Evolutionary conservation across 306 rosid species (phyloP), one percentile per base, ranked within the genome.

Genomic region (Rosa persica): DNA sequence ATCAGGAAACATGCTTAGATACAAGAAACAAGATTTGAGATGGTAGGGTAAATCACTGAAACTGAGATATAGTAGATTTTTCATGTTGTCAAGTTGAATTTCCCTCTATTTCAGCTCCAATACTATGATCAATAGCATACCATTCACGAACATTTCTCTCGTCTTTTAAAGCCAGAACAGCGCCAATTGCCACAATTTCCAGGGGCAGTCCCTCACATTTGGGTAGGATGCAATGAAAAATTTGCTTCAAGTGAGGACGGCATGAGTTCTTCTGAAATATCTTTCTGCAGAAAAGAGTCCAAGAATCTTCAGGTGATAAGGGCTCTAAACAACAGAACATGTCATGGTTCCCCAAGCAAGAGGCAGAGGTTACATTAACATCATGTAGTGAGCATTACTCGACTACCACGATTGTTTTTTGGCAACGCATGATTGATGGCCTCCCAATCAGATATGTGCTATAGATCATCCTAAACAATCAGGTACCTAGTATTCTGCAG

Each of bases 121-220:
- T 62, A 76, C 87, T 83, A 10, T 20, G 46, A 20, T 9, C 2
- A 58, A 91, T 40, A 81, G 70, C 77, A 11, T 67, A 73, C 93
- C 93, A 89, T 38, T 91, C 91, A 12, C 82, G 88, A 15, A 86
- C 78, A 69, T 64, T 83, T 36, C 23, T 68, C 78, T 61, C 51
- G 79, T 85, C 89, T 74, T 89, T 89, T 1, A 84, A 79, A 39
- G 92, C 90, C 73, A 87, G 81, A 73, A 83, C 76, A 16, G 87
- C 88, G 77, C 88, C 73, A n/a, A 88, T 62, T 22, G 93, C 93
- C 23, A 86, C 89, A 70, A 88, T 88, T 58, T 90, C 96, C 76
- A 88, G 93, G 12, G 96, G 96, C 25, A 91, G 83, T 42, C 96
- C 93, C 67, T 76, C 88, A 8, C 96, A 91, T 67, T 77, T 89